phyloP scores from a whole-genome alignment of 148 eudicot species.

The Vaccinium vitisidaea region DNA sequence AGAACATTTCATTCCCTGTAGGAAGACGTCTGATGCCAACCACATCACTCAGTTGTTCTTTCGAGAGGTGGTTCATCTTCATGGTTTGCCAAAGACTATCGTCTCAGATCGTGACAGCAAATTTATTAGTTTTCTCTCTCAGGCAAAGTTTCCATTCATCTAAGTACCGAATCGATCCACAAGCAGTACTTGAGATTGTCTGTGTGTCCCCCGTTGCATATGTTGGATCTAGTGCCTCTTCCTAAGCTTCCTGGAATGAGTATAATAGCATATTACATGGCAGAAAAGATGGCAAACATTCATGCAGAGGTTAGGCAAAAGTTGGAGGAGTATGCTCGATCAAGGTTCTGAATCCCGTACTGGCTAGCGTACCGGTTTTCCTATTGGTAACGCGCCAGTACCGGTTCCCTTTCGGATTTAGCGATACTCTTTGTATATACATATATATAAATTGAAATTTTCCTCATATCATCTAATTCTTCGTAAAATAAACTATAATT shows the following conservation, averaged over 20 bases:
- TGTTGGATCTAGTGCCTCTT: not conserved
- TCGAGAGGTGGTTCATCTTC: not conserved
- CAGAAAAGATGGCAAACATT: not conserved
- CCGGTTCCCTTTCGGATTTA: no score
- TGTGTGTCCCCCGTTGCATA: not conserved
- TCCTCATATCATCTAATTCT: no score
- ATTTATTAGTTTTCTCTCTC: not conserved
- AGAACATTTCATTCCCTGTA: not conserved
- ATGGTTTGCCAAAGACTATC: constrained; percentile 13
- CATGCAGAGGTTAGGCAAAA: not conserved
- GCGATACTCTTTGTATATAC: no score
- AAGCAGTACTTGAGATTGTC: not conserved
- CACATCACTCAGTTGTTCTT: not conserved
- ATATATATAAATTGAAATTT: no score
- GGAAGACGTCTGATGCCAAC: constrained; percentile 4
- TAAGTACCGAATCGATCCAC: not conserved
- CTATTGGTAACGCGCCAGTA: no score
- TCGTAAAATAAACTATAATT: no score
- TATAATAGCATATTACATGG: not conserved
- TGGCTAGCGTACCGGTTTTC: no score
- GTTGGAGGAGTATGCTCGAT: not conserved
- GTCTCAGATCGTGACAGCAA: not conserved
- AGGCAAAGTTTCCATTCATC: not conserved
- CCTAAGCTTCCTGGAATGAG: not conserved
- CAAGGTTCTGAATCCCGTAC: no score